Evolutionary conservation across 331 rosid species (phyloP).

Genomic region (Ulmus americana): DNA sequence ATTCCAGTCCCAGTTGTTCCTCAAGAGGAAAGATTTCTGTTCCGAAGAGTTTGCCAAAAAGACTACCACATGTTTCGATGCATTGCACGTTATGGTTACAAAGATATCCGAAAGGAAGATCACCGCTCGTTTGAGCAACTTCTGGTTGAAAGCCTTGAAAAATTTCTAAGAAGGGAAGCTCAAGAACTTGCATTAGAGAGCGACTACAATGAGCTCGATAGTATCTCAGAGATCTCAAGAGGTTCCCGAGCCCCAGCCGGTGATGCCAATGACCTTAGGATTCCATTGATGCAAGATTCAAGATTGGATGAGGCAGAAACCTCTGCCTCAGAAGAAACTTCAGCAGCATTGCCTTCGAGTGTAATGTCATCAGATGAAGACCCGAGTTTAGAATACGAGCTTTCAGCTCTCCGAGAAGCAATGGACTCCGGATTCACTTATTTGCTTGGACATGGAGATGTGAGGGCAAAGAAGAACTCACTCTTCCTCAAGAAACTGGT

Average conservation of each 20-base stretch:
- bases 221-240: slow-evolving; percentile 33
- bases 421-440: slow-evolving; percentile 86
- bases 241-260: slow-evolving; percentile 35
- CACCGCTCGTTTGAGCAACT: slow-evolving; percentile 93
- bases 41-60: slow-evolving; percentile 83
- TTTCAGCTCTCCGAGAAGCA: slow-evolving; percentile 82
- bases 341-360: slow-evolving; percentile 45
- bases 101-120: slow-evolving; percentile 85
- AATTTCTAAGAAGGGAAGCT: slow-evolving; percentile 81
- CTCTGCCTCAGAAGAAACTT: slow-evolving; percentile 36
- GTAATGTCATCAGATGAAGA: slow-evolving; percentile 58
- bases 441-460: slow-evolving; percentile 77
- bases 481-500: slow-evolving; percentile 70
- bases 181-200: slow-evolving; percentile 67
- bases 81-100: slow-evolving; percentile 87
- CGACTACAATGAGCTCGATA: slow-evolving; percentile 38
- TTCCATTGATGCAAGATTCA: slow-evolving; percentile 57
- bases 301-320: slow-evolving; percentile 30
- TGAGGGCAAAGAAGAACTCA: slow-evolving; percentile 83
- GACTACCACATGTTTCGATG: slow-evolving; percentile 94
- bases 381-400: slow-evolving; percentile 82
- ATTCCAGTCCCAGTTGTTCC: slow-evolving; percentile 91
- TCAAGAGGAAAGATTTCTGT: slow-evolving; percentile 85
- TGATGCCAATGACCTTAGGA: slow-evolving; percentile 41
- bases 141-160: slow-evolving; percentile 78